Evolutionary conservation across 345 rosid genomes (phyloP).

Genomic region (Hibiscus tridactylites): DNA sequence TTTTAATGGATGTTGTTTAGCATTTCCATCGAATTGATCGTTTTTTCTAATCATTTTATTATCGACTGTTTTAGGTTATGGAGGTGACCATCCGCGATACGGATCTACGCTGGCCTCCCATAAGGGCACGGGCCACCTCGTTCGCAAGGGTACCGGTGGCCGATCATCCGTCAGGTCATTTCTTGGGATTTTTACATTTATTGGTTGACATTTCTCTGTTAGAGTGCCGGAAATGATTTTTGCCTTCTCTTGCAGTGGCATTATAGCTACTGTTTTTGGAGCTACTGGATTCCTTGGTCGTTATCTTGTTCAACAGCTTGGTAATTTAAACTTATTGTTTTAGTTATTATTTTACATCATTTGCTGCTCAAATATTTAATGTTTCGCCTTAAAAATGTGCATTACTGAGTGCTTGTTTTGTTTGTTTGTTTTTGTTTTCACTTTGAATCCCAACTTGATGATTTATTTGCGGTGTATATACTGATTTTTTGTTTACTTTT

Average conservation of each 20-base stretch:
- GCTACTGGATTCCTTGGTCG: conserved; percentile 99
- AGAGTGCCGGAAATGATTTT: neutral
- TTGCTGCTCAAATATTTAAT: neutral
- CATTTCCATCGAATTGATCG: neutral
- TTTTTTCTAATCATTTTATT: neutral
- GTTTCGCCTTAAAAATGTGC: neutral
- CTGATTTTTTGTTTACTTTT: neutral
- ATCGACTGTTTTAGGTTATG: conserved; percentile 37
- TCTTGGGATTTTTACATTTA: neutral
- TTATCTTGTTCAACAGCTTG: conserved; percentile 96
- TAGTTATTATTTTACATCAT: neutral
- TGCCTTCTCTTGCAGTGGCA: conserved; percentile 52
- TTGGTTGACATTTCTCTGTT: neutral
- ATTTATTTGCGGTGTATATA: neutral
- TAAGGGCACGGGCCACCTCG: conserved; percentile 68
- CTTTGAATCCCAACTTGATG: neutral
- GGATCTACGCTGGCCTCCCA: conserved; percentile 55
- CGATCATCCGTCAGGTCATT: conserved; percentile 91
- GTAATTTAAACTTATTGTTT: conserved; percentile 33
- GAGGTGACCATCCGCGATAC: conserved; percentile 49
- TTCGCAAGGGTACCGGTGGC: conserved; percentile 99
- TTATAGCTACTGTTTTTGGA: conserved; percentile 93
- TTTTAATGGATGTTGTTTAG: neutral
- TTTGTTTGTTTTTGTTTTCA: neutral
- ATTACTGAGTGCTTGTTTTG: neutral